Evolutionary conservation across 2,329 filamentous ascomycete genomes (phyloP).

Genomic region (Epichloe sylvatica): DNA sequence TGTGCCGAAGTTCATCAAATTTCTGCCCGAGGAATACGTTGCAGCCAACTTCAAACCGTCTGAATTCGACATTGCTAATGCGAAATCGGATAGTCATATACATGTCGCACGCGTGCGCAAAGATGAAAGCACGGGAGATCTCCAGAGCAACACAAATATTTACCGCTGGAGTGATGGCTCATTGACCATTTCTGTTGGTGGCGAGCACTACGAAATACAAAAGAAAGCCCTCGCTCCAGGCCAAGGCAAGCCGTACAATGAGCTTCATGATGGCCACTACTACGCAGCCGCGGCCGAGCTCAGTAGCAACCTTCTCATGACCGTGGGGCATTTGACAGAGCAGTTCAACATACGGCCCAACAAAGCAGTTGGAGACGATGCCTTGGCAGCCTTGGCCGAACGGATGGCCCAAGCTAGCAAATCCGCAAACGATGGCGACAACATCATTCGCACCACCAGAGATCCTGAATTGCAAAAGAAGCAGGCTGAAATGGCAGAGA

Average conservation of each 20-base stretch:
- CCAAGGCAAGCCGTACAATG: constrained; percentile 45
- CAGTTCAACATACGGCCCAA: constrained; percentile 56
- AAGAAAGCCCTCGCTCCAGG: constrained; percentile 55
- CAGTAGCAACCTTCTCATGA: constrained; percentile 51
- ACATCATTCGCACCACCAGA: constrained; percentile 55
- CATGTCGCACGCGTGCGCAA: constrained; percentile 57
- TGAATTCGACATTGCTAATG: constrained; percentile 39
- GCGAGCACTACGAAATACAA: constrained; percentile 61
- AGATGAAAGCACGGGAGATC: constrained; percentile 48
- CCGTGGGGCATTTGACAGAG: constrained; percentile 63
- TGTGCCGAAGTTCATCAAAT: constrained; percentile 57
- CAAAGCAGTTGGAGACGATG: constrained; percentile 54
- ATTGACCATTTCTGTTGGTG: constrained; percentile 59
- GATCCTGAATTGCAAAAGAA: constrained; percentile 66
- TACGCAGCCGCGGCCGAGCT: constrained; percentile 63
- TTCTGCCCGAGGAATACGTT: constrained; percentile 55
- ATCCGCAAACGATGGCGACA: constrained; percentile 40
- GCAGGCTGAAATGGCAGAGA: constrained; percentile 59
- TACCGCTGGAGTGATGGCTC: constrained; percentile 71
- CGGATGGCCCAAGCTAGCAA: constrained; percentile 51
- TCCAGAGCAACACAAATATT: constrained; percentile 63
- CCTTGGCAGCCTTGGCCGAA: constrained; percentile 52
- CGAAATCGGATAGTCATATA: constrained; percentile 40
- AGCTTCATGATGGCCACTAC: constrained; percentile 58
- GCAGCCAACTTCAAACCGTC: constrained; percentile 50